Evolutionary conservation across 2,329 filamentous ascomycete genomes (phyloP).

Genomic region (Aureobasidium vineae): DNA sequence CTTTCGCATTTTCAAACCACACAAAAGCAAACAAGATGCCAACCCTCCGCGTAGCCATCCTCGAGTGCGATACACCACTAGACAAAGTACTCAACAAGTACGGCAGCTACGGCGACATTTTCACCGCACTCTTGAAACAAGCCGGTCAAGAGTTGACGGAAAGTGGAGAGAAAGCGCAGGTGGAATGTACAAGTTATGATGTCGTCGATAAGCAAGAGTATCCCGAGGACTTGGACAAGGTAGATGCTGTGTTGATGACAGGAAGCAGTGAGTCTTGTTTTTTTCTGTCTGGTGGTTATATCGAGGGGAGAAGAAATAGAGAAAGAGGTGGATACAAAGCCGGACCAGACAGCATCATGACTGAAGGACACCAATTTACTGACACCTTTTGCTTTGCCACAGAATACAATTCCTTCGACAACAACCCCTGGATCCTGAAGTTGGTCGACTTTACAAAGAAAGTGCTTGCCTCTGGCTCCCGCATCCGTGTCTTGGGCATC

Average conservation of each 20-base stretch:
- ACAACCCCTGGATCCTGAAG: constrained; percentile 71
- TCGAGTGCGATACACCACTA: constrained; percentile 81
- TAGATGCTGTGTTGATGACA: constrained; percentile 81
- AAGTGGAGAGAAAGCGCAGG: constrained; percentile 36
- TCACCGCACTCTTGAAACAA: constrained; percentile 53
- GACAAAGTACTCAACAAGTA: constrained; percentile 63
- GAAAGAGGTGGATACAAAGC: background rate
- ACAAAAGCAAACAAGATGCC: constrained; percentile 1
- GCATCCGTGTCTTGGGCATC: constrained; percentile 71
- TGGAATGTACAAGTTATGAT: constrained; percentile 66
- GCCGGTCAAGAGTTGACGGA: constrained; percentile 41
- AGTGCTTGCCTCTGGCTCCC: constrained; percentile 56
- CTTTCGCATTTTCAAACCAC: background rate
- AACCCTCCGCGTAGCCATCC: constrained; percentile 72
- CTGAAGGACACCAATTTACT: background rate
- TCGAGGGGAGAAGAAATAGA: background rate
- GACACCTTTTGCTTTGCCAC: constrained; percentile 30
- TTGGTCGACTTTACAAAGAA: constrained; percentile 66
- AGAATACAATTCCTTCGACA: constrained; percentile 71
- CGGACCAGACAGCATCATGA: background rate
- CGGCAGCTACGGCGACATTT: constrained; percentile 67
- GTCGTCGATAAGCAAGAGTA: constrained; percentile 62
- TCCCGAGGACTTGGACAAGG: constrained; percentile 69
- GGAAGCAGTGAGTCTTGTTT: constrained; percentile 49
- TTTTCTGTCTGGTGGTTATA: too few relatives aligned